phyloP scores from a whole-genome alignment of 768 basidiomycete genomes.

The Rubroboletus satanas region DNA sequence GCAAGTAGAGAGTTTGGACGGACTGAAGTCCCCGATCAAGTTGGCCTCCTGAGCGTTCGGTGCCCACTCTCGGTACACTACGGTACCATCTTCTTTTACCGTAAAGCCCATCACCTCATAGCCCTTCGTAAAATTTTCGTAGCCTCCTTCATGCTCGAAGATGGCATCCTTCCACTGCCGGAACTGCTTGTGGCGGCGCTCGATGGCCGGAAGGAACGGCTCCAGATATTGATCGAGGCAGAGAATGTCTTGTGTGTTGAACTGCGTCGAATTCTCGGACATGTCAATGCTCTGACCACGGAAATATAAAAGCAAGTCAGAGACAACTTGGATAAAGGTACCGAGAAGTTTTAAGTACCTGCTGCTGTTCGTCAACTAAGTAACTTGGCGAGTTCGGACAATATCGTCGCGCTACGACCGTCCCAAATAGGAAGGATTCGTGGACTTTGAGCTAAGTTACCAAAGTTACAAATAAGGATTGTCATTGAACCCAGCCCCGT shows the following conservation, averaged over 20 bases:
- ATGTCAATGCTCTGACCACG: conserved; percentile 11
- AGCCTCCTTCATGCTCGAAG: conserved; percentile 77
- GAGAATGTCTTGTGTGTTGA: conserved; percentile 57
- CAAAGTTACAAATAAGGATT: background rate
- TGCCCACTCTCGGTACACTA: conserved; percentile 94
- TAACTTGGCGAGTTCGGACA: background rate
- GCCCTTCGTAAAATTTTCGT: conserved; percentile 58
- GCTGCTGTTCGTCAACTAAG: background rate
- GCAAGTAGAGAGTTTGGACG: conserved; percentile 32
- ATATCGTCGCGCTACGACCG: background rate
- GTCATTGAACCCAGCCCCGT: conserved; percentile 55
- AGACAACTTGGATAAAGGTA: background rate
- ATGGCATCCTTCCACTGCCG: conserved; percentile 75
- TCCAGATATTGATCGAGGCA: conserved; percentile 71
- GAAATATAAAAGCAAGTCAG: background rate
- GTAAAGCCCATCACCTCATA: conserved; percentile 70
- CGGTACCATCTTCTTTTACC: conserved; percentile 57
- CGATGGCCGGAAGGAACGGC: conserved; percentile 65
- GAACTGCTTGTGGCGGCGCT: conserved; percentile 63
- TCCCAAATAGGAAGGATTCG: conserved; percentile 17
- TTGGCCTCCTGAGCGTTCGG: conserved; percentile 80
- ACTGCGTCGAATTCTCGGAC: conserved; percentile 42
- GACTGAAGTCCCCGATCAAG: conserved; percentile 96
- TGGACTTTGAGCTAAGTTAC: no score
- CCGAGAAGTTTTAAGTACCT: conserved; percentile 4